phyloP scores from a whole-genome alignment of 2,329 filamentous ascomycete genomes.

The Xylariaceae sp. region DNA sequence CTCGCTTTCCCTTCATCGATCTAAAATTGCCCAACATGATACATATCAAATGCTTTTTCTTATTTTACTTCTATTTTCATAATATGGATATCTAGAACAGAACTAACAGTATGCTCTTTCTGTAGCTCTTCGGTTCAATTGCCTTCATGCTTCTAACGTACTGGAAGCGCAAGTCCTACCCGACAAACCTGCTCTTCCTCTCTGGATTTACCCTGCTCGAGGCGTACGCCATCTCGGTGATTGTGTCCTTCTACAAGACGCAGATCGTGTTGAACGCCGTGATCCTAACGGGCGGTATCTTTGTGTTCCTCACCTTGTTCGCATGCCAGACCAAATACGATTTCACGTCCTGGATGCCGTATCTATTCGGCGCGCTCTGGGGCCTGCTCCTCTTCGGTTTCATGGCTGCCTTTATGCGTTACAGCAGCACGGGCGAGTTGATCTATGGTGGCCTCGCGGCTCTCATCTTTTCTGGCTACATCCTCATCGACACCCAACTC shows the following conservation, averaged over 20 bases:
- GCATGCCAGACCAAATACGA: slow-evolving; percentile 98
- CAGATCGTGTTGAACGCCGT: slow-evolving; percentile 88
- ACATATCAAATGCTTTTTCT: slow-evolving; percentile 8
- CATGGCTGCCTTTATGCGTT: slow-evolving; percentile 87
- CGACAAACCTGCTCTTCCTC: slow-evolving; percentile 92
- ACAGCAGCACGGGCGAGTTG: slow-evolving; percentile 81
- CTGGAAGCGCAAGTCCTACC: slow-evolving; percentile 96
- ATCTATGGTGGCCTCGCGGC: slow-evolving; percentile 83
- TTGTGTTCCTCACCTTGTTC: slow-evolving; percentile 81
- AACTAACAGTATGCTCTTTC: slow-evolving; percentile 15
- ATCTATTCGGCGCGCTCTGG: slow-evolving; percentile 91
- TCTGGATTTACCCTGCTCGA: slow-evolving; percentile 88
- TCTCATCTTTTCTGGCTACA: slow-evolving; percentile 91
- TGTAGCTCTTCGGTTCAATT: slow-evolving; percentile 76
- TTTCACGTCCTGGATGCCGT: slow-evolving; percentile 96
- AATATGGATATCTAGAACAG: too few relatives aligned
- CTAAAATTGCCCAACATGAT: not conserved
- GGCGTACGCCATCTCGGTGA: slow-evolving; percentile 90
- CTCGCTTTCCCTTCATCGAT: not conserved
- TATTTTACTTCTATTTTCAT: too few relatives aligned
- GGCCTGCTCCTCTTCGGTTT: slow-evolving; percentile 90
- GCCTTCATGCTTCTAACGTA: slow-evolving; percentile 86
- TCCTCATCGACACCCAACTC: slow-evolving; percentile 94
- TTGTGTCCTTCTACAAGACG: slow-evolving; percentile 88
- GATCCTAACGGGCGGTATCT: slow-evolving; percentile 83